These are phyloP conservation scores for Fraxinus floribunda DNA, from an alignment of 305 asterid genomes.

Conservation along the genomic window DNA sequence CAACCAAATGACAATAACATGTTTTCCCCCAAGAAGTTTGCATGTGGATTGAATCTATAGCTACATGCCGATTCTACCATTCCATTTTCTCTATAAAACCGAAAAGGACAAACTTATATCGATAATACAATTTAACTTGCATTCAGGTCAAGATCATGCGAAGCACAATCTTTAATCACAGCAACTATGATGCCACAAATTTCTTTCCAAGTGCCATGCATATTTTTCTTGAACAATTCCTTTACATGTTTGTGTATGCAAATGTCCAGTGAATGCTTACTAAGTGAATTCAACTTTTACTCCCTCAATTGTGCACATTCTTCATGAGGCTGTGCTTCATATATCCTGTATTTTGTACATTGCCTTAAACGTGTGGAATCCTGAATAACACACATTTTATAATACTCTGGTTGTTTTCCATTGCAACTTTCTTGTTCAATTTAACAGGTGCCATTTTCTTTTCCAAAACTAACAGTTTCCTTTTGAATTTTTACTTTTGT, in stretches of 20 bases:
- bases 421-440: not conserved
- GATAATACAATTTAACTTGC: not conserved
- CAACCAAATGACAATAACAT: not conserved
- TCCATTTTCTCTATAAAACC: not conserved
- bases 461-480: constrained; percentile 11
- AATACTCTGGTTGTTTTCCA: not conserved
- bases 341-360: not conserved
- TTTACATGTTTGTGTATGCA: not conserved
- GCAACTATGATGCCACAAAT: not conserved
- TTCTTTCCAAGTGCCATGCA: not conserved
- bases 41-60: not conserved
- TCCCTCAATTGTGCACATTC: not conserved
- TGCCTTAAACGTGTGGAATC: not conserved
- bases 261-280: not conserved
- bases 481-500: not conserved
- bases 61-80: not conserved
- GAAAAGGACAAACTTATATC: not conserved
- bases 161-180: not conserved
- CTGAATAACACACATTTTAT: not conserved
- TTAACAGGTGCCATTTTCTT: not conserved
- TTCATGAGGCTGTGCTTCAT: not conserved
- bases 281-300: not conserved
- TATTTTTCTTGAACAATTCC: not conserved
- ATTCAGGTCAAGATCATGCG: not conserved
- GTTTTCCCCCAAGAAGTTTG: not conserved